Conservation (phyloP, 2,329 filamentous ascomycete genomes). For the Decorospora gaudefroyi region DNA sequence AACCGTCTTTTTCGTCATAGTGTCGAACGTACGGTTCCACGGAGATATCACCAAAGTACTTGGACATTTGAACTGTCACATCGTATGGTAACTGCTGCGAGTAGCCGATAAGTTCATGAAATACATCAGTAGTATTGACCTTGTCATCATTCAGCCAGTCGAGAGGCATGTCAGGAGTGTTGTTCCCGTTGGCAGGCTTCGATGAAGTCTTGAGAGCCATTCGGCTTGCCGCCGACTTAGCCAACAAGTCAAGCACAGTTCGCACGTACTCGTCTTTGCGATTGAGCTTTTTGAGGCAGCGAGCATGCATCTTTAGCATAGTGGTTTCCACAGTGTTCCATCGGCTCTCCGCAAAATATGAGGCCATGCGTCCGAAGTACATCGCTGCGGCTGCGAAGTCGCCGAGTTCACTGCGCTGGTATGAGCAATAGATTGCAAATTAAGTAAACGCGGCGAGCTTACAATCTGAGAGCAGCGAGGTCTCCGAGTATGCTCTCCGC, state of each 20-base stretch:
- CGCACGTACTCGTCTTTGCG: conserved; percentile 79
- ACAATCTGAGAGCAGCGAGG: conserved; percentile 80
- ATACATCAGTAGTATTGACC: conserved; percentile 45
- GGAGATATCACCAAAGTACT: conserved; percentile 73
- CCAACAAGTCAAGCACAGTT: conserved; percentile 73
- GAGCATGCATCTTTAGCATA: conserved; percentile 83
- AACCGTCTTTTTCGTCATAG: conserved; percentile 72
- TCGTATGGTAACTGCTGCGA: conserved; percentile 62
- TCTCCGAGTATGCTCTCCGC: conserved; percentile 80
- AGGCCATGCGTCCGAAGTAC: conserved; percentile 77
- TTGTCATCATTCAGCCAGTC: conserved; percentile 49
- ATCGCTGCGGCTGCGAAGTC: conserved; percentile 75
- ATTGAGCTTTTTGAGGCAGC: conserved; percentile 76
- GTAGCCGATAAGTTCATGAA: conserved; percentile 53
- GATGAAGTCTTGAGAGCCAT: conserved; percentile 33
- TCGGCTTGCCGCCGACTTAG: conserved; percentile 60
- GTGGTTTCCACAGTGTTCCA: conserved; percentile 82
- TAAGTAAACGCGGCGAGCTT: conserved; percentile 13
- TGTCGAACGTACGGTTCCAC: conserved; percentile 72
- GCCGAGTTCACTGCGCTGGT: conserved; percentile 57
- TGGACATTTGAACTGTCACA: conserved; percentile 68
- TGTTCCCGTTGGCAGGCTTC: conserved; percentile 19
- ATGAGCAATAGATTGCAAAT: conserved; percentile 10
- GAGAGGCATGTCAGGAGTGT: conserved; percentile 13
- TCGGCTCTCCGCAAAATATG: conserved; percentile 70